These are phyloP conservation scores for Penicillium crustosum DNA, from an alignment of 2,329 filamentous ascomycete genomes.

Conservation along the genomic window DNA sequence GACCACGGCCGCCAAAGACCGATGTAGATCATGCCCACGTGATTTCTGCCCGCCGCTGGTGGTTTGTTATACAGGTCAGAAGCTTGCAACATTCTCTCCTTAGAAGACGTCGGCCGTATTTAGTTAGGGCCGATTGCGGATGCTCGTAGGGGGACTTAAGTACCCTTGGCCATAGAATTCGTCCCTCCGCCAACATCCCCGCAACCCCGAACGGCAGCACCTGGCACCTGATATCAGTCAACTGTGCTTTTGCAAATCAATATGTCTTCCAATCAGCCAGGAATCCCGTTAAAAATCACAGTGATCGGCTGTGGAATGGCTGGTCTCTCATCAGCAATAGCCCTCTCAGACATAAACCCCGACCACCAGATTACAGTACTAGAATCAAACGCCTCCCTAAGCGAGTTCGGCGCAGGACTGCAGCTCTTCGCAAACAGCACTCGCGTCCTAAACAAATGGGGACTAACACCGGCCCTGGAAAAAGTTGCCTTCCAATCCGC, in stretches of 20 bases:
- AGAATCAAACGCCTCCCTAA: background rate
- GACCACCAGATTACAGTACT: background rate
- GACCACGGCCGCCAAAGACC: no score
- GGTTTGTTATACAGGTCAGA: no score
- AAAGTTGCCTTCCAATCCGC: background rate
- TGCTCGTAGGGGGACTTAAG: background rate
- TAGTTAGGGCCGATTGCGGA: background rate
- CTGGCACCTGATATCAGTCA: background rate
- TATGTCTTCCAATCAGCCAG: background rate
- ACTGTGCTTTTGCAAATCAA: background rate
- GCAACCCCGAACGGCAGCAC: background rate
- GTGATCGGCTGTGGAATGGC: background rate
- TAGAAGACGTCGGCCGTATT: background rate
- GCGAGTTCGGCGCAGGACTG: background rate
- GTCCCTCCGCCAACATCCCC: background rate
- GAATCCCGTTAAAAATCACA: background rate
- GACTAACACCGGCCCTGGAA: background rate
- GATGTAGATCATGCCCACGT: no score
- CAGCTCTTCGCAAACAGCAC: background rate
- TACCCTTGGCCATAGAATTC: background rate
- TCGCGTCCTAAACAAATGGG: background rate
- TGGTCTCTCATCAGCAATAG: background rate
- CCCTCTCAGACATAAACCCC: background rate
- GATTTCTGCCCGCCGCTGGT: no score
- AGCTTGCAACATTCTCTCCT: no score